Percentiles rank a stretch among this genome's conserved stretches.
These are phyloP conservation scores for Ambrosia hybrid DNA, from an alignment of 140 eudicot genomes.

Conservation along the genomic window DNA sequence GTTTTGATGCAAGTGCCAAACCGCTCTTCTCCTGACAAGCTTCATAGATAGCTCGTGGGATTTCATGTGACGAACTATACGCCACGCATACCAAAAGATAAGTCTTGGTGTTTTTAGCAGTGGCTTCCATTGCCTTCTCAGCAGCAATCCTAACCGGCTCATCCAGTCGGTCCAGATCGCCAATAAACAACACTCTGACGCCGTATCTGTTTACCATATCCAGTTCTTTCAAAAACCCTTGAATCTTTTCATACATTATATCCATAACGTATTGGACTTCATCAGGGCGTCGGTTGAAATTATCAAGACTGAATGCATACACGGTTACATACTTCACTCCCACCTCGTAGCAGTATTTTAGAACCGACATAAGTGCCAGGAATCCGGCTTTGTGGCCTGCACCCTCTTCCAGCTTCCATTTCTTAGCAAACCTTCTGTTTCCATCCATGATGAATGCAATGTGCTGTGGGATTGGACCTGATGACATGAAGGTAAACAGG, in stretches of 20 bases:
- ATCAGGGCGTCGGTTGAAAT: slow-evolving; percentile 54
- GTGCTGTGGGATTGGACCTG: slow-evolving; percentile 47
- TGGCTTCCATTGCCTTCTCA: slow-evolving; percentile 50
- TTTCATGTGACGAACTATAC: slow-evolving; percentile 66
- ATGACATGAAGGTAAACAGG: slow-evolving; percentile 35
- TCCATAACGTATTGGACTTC: slow-evolving; percentile 56
- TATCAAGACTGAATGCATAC: slow-evolving; percentile 74
- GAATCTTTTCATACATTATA: slow-evolving; percentile 48
- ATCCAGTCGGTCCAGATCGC: slow-evolving; percentile 27
- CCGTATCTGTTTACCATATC: slow-evolving; percentile 37
- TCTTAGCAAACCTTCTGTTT: slow-evolving; percentile 51
- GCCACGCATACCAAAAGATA: slow-evolving; percentile 58
- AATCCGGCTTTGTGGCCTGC: slow-evolving; percentile 55
- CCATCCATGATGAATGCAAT: slow-evolving; percentile 57
- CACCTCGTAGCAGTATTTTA: slow-evolving; percentile 49
- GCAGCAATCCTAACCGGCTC: slow-evolving; percentile 39
- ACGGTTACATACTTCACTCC: slow-evolving; percentile 52
- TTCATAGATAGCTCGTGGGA: slow-evolving; percentile 44
- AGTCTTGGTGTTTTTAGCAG: slow-evolving; percentile 40
- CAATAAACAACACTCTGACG: slow-evolving; percentile 37
- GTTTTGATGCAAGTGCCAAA: slow-evolving; percentile 2
- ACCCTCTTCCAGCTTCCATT: slow-evolving; percentile 40
- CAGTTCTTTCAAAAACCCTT: slow-evolving; percentile 47
- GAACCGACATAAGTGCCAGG: slow-evolving; percentile 42
- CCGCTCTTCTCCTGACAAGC: slow-evolving; percentile 40